Base-by-base conservation (phyloP, 768 basidiomycete genomes). In the Leucocoprinus leucothites region DNA sequence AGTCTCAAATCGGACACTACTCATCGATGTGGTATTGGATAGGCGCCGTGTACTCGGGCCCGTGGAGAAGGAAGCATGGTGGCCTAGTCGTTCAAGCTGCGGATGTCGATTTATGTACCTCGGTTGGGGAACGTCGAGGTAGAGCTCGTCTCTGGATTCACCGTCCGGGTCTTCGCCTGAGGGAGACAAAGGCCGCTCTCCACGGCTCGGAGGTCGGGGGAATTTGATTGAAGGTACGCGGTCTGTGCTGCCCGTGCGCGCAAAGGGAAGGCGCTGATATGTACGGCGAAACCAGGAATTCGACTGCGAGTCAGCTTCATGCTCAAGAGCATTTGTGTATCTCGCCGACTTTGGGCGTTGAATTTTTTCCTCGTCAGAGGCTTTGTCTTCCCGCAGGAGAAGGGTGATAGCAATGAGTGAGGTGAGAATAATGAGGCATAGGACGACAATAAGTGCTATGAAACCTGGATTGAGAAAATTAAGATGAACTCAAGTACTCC, bases 371-470 rank as follows among this genome's bases (percentile, higher is more conserved):
- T 76, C 72, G 57, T 69, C 69, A 25, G 76, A 70, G 34, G 74
- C 74, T 35, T 73, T 71, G 63, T 81, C 73, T 47, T 80, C 66
- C 40, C 79, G 77, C 16, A 87, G 70, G 34, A 89, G 78, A 60
- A 79, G 75, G 65, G 79, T 77, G 36, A 85, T 78, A 34, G 76
- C 84, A 14, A 71, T 66, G 64, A 77, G 82, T 47, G 79, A 77
- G 26, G 72, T 62, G 56, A 85, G 59, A 65, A 87, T 79, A 51
- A 89, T 69, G 54, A 79, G 58, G 53, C 73, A 70, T 40, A 89
- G 75, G 43, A 71, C 66, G 35, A 86, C 78, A 38, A 89, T 73
- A 36, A 89, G 68, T 3, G 69, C 82, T 59, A 88, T 78, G 70
- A 89, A 89, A 9, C 77, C 86, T 79, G 58, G 51, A 47, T 53